Evolutionary conservation across 257 asterid genomes (phyloP).

Genomic region (Ocimum tenuiflorum): DNA sequence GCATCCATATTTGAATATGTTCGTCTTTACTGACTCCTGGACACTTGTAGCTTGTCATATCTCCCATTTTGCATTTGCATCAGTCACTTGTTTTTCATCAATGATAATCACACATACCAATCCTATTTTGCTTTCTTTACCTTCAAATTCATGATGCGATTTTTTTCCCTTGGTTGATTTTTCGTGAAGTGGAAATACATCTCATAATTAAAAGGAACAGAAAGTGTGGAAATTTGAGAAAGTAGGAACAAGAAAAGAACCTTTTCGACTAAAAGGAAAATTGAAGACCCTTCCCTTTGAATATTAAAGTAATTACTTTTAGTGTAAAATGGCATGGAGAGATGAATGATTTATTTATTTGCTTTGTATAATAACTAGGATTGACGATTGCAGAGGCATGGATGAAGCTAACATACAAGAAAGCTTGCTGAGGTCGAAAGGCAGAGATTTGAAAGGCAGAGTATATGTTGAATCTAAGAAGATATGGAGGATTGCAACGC

Average conservation of each 20-base stretch:
- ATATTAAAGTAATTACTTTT: not conserved
- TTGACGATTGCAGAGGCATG: constrained; percentile 9
- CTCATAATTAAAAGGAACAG: not conserved
- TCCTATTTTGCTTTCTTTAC: not conserved
- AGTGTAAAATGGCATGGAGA: not conserved
- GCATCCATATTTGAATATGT: not conserved
- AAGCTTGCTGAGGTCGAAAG: constrained; percentile 32
- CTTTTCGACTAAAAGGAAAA: too few species aligned
- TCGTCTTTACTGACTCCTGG: not conserved
- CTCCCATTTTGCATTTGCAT: not conserved
- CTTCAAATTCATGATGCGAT: not conserved
- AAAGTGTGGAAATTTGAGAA: not conserved
- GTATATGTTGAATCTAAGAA: too few species aligned
- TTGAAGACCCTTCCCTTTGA: too few species aligned
- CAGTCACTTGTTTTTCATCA: not conserved
- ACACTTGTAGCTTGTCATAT: not conserved
- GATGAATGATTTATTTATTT: not conserved
- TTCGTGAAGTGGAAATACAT: not conserved
- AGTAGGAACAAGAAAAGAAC: not conserved
- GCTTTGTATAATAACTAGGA: too few species aligned
- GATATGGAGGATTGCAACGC: too few species aligned
- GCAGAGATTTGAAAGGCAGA: too few species aligned
- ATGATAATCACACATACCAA: not conserved
- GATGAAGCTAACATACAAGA: constrained; percentile 17
- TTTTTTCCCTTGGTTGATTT: not conserved